Percentiles rank a stretch among this genome's conserved stretches.
phyloP scores from a whole-genome alignment of 2,329 filamentous ascomycete genomes.

The Aquanectria penicillioides region DNA sequence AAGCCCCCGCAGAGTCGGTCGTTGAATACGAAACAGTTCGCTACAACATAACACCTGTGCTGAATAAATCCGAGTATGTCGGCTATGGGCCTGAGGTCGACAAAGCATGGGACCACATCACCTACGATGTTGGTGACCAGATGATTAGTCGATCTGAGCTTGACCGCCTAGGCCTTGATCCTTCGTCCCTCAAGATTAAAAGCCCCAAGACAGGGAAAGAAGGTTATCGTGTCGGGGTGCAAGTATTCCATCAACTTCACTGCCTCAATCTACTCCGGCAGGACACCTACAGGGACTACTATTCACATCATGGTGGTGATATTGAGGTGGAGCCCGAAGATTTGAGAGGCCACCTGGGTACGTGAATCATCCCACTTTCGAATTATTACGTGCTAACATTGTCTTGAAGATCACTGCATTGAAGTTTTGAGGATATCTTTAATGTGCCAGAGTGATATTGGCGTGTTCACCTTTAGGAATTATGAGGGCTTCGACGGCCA shows the following conservation, averaged over 20 bases:
- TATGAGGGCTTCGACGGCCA: constrained; percentile 59
- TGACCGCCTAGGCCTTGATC: constrained; percentile 61
- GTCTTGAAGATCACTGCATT: constrained; percentile 30
- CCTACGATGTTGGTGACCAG: constrained; percentile 63
- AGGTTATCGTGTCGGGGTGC: constrained; percentile 68
- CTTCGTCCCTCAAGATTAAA: constrained; percentile 63
- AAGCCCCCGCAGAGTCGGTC: constrained; percentile 58
- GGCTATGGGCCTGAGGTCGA: constrained; percentile 67
- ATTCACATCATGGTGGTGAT: constrained; percentile 58
- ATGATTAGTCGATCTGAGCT: constrained; percentile 67
- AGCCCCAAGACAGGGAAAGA: constrained; percentile 65
- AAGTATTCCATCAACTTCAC: constrained; percentile 65
- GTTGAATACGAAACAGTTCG: constrained; percentile 61
- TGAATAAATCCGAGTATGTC: constrained; percentile 59
- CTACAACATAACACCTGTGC: constrained; percentile 59
- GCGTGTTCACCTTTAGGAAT: constrained; percentile 63
- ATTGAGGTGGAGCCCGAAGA: constrained; percentile 49
- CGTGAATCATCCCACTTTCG: not conserved
- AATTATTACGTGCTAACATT: not conserved
- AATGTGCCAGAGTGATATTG: constrained; percentile 65
- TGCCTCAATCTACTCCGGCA: constrained; percentile 61
- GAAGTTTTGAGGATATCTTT: constrained; percentile 60
- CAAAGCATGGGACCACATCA: constrained; percentile 65
- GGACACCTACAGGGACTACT: constrained; percentile 61
- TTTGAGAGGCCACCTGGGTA: constrained; percentile 31